Conservation (phyloP, 2,329 filamentous ascomycete species). For the Fusarium keratoplasticum region DNA sequence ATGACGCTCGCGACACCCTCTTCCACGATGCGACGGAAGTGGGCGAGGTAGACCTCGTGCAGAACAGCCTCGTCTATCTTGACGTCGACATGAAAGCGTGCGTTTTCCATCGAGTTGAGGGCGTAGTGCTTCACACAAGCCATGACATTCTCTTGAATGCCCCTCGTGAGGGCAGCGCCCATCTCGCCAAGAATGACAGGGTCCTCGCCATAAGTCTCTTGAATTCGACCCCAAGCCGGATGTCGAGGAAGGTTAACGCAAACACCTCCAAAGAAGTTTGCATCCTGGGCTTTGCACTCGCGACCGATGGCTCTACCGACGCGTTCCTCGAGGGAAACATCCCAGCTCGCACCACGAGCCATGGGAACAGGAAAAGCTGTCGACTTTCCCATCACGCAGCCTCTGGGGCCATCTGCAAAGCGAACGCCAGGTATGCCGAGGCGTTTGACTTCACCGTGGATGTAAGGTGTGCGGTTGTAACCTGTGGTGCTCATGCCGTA, state of each 20-base stretch:
- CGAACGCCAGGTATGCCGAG: slow-evolving; percentile 28
- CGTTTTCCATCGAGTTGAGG: slow-evolving; percentile 40
- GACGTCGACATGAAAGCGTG: slow-evolving; percentile 38
- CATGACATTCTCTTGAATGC: slow-evolving; percentile 38
- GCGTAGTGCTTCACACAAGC: slow-evolving; percentile 40
- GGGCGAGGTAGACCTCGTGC: slow-evolving; percentile 37
- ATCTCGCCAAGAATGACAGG: slow-evolving; percentile 35
- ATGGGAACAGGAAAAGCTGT: slow-evolving; percentile 36
- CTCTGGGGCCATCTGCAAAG: slow-evolving; percentile 33
- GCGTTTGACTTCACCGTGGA: slow-evolving; percentile 25
- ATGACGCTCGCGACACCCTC: slow-evolving; percentile 30
- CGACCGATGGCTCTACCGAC: slow-evolving; percentile 36
- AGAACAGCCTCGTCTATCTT: slow-evolving; percentile 25
- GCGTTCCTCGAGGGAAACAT: slow-evolving; percentile 25
- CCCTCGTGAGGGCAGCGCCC: slow-evolving; percentile 25
- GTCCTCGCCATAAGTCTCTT: slow-evolving; percentile 41
- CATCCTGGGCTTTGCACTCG: slow-evolving; percentile 29
- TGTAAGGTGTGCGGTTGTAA: slow-evolving; percentile 14
- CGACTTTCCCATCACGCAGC: slow-evolving; percentile 20
- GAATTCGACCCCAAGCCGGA: slow-evolving; percentile 39
- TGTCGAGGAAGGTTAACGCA: slow-evolving; percentile 41
- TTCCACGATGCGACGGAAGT: slow-evolving; percentile 32
- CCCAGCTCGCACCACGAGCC: slow-evolving; percentile 40
- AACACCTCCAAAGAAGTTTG: slow-evolving; percentile 36
- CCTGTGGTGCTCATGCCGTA: background rate